Percentiles rank a stretch among this genome's conserved stretches.
Evolutionary conservation across 306 rosid genomes (phyloP).

Genomic region (Nissolia schottii): DNA sequence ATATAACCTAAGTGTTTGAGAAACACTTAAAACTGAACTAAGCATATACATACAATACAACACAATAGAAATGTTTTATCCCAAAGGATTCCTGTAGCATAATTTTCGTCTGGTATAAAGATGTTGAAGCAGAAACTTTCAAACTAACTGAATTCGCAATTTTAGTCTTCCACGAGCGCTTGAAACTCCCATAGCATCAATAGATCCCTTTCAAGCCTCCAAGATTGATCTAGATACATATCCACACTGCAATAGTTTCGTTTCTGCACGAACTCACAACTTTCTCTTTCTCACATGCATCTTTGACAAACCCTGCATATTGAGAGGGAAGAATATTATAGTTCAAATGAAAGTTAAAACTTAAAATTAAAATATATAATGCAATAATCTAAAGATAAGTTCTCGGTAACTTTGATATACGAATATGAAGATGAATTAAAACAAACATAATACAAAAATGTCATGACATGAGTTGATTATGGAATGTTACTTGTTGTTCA

Average conservation of each 20-base stretch:
- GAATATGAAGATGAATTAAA: not conserved
- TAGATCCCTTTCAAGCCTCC: constrained; percentile 65
- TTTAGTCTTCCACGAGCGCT: constrained; percentile 80
- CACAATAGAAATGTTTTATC: constrained; percentile 49
- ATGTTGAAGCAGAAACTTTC: constrained; percentile 85
- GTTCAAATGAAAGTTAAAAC: not conserved
- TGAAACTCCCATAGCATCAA: constrained; percentile 90
- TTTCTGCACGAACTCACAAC: constrained; percentile 76
- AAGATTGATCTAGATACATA: constrained; percentile 82
- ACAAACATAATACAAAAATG: too few relatives aligned
- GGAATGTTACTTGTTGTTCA: not conserved
- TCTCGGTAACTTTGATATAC: not conserved
- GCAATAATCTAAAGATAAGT: not conserved
- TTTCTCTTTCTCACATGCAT: constrained; percentile 88
- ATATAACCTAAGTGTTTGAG: not conserved
- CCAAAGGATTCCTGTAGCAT: constrained; percentile 99
- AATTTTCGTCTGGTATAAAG: constrained; percentile 88
- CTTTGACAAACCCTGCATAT: constrained; percentile 72
- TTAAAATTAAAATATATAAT: not conserved
- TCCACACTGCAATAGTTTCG: constrained; percentile 75
- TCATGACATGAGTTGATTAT: not conserved
- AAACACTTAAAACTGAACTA: constrained; percentile 7
- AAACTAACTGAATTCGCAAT: constrained; percentile 65
- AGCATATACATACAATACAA: constrained; percentile 8
- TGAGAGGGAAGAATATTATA: not conserved